These are phyloP conservation scores for Fusarium anthophilum DNA, from an alignment of 2,329 filamentous ascomycete species.

Conservation along the genomic window DNA sequence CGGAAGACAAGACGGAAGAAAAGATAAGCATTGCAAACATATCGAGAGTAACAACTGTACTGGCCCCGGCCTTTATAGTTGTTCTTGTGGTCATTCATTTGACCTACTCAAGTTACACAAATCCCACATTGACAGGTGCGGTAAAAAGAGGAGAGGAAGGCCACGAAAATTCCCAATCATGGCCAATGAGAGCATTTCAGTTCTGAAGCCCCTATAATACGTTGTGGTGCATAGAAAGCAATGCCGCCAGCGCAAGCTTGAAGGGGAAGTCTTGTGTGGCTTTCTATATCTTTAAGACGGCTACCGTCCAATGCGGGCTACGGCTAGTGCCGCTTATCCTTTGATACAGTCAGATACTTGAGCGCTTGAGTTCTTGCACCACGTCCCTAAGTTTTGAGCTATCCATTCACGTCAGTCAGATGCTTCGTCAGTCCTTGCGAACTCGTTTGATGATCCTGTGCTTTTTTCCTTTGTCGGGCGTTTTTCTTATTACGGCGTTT, in stretches of 20 bases:
- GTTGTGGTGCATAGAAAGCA: background rate
- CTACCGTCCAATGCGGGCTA: too few species aligned
- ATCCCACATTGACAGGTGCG: background rate
- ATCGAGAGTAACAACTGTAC: background rate
- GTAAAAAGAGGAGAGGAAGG: background rate
- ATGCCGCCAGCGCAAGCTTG: background rate
- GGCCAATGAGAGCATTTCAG: background rate
- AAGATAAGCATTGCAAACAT: background rate
- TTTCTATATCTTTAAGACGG: background rate
- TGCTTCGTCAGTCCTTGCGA: background rate
- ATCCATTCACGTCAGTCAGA: background rate
- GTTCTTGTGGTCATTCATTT: background rate
- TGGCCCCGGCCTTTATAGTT: background rate
- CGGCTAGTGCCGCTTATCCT: too few species aligned
- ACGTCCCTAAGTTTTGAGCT: background rate
- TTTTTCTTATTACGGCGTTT: background rate
- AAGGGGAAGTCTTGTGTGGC: rapidly evolving
- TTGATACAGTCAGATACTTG: background rate
- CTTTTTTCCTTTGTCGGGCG: background rate
- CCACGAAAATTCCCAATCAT: background rate
- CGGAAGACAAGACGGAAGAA: background rate
- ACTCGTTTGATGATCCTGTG: background rate
- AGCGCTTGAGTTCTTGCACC: background rate
- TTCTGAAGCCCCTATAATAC: too few species aligned
- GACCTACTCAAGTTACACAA: rapidly evolving